phyloP scores from a whole-genome alignment of 257 asterid species.

The Ehretia macrophylla region DNA sequence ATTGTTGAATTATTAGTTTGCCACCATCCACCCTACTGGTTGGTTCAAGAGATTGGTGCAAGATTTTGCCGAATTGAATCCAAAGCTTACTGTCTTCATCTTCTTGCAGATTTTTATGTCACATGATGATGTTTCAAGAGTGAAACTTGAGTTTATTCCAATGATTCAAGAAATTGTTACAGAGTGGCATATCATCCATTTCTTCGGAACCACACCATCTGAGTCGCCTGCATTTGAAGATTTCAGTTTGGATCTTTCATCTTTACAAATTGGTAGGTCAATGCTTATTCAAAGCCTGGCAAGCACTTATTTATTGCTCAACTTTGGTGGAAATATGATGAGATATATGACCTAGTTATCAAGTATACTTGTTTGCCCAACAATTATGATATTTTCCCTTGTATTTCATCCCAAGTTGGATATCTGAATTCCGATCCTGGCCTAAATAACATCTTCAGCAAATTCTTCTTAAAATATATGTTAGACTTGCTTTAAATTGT shows the following conservation, averaged over 20 bases:
- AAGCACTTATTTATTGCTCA: conserved; percentile 10
- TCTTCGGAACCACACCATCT: conserved; percentile 75
- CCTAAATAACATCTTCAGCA: too few relatives aligned
- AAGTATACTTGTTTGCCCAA: too few relatives aligned
- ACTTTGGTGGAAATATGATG: conserved; percentile 3
- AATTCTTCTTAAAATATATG: too few relatives aligned
- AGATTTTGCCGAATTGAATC: background rate
- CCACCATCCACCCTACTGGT: background rate
- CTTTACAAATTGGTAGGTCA: conserved; percentile 77
- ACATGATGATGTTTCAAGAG: conserved; percentile 61
- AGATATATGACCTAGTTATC: too few relatives aligned
- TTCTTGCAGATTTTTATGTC: conserved; percentile 77
- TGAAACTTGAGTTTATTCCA: conserved; percentile 75
- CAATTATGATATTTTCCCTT: too few relatives aligned
- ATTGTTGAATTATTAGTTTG: background rate
- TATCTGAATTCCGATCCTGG: too few relatives aligned
- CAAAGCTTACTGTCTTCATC: background rate
- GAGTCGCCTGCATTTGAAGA: conserved; percentile 83
- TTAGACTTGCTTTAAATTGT: too few relatives aligned
- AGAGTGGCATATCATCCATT: conserved; percentile 89
- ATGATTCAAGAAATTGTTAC: conserved; percentile 76
- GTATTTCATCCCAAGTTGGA: too few relatives aligned
- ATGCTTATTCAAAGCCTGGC: conserved; percentile 5
- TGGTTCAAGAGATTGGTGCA: conserved; percentile 1
- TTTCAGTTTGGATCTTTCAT: conserved; percentile 81